Evolutionary conservation across 1,284 basidiomycete genomes (phyloP).

Genomic region (Cutaneotrichosporon cutaneum): DNA sequence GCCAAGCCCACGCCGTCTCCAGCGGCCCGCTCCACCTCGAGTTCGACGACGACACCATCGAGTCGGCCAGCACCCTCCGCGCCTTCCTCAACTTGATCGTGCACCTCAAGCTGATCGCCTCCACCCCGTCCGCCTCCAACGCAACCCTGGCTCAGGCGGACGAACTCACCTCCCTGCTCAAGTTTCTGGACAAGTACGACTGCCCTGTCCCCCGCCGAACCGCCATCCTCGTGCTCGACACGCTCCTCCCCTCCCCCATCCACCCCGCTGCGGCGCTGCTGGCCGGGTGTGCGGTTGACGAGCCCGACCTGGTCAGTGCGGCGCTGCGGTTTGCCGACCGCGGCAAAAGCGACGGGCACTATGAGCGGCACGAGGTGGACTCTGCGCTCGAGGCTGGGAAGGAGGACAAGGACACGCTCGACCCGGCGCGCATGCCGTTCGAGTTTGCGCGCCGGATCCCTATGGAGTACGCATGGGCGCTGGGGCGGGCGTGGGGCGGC

Average conservation of each 20-base stretch:
- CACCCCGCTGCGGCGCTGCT: slow-evolving; percentile 6
- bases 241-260: neutral
- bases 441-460: slow-evolving; percentile 6
- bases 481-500: slow-evolving; percentile 1
- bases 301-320: neutral
- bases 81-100: slow-evolving; percentile 6
- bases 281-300: slow-evolving; percentile 5
- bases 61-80: neutral
- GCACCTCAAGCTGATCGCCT: slow-evolving; percentile 1
- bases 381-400: neutral
- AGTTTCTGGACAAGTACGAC: slow-evolving; percentile 15
- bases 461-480: slow-evolving; percentile 6
- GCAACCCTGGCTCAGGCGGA: neutral
- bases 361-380: slow-evolving; percentile 7
- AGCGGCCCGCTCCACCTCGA: neutral
- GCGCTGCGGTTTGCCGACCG: slow-evolving; percentile 4
- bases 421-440: slow-evolving; percentile 9
- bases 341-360: slow-evolving; percentile 6
- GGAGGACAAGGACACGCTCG: slow-evolving; percentile 5
- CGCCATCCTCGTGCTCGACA: neutral
- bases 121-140: neutral
- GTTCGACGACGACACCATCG: slow-evolving; percentile 10
- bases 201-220: slow-evolving; percentile 2
- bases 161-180: neutral
- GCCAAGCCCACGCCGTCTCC: neutral